Evolutionary conservation across 768 basidiomycete genomes (phyloP), one percentile per base, ranked within the genome.

Genomic region (Cantharellus cinnabarinus): DNA sequence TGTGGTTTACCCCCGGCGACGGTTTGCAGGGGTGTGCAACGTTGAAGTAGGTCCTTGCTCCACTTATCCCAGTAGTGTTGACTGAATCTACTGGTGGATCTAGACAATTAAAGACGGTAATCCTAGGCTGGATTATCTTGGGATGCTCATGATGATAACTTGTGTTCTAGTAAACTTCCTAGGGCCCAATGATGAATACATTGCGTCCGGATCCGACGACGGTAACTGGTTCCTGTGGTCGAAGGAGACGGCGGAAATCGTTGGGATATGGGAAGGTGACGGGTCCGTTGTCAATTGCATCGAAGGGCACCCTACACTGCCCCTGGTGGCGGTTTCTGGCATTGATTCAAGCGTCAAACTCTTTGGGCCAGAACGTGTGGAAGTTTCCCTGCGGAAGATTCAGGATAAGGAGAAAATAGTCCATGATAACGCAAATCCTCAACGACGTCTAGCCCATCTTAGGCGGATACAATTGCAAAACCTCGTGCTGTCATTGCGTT

Each of bases 291-390:
- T 91, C 14, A 94, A 93, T 67, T 85, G 85, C 65, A 78, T 94
- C 57, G 89, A 91, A 69, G 80, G 79, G 0, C 88, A 93, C 63
- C 74, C 89, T 0, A 75, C 79, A 50, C 70, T 90, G 14, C 89
- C 89, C 0, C 69, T 93, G 29, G 67, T 89, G n/a, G 88, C 89
- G 2, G 81, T 85, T 50, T 86, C 83, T 67, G 90, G 90, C 1
- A 90, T 94, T 55, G 90, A 93, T 65, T 71, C 75, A 5, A 87
- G 86, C 5, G 77, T 91, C 53, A 93, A 94, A 76, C 85, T 85
- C 56, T 55, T 65, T 60, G 4, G 29, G 41, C 58, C 56, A 7
- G 56, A 54, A 7, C 52, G 52, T 7, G 14, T 37, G 44, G 44
- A 48, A 10, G 44, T 10, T 10, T 48, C 44, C 44, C 10, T 10